phyloP scores from a whole-genome alignment of 345 rosid species.

The Brassica rapa region DNA sequence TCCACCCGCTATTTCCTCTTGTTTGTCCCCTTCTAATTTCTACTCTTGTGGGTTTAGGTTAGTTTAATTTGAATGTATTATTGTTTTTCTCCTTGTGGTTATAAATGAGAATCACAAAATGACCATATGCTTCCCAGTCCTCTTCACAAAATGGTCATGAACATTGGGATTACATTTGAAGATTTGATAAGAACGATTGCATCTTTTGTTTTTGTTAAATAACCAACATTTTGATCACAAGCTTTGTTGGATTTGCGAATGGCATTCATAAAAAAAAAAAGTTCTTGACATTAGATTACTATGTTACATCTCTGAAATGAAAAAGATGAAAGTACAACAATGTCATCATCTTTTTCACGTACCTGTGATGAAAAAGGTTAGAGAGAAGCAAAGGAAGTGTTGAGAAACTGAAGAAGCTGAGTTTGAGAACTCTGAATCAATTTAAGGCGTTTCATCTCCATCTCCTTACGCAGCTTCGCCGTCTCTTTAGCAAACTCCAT shows the following conservation, averaged over 20 bases:
- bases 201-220: neutral
- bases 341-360: neutral
- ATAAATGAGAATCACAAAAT: neutral
- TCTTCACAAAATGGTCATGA: neutral
- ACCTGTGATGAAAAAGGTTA: neutral
- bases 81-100: constrained; percentile 21
- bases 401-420: constrained; percentile 57
- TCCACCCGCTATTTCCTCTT: neutral
- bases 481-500: constrained; percentile 67
- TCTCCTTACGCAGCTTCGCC: constrained; percentile 57
- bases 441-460: constrained; percentile 63
- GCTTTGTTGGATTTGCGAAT: neutral
- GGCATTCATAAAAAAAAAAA: neutral
- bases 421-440: constrained; percentile 60
- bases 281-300: neutral
- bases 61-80: constrained; percentile 33
- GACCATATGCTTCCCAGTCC: neutral
- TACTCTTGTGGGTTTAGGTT: constrained; percentile 30
- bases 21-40: constrained; percentile 16
- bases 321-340: neutral
- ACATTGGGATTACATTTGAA: neutral
- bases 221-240: neutral
- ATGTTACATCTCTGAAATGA: constrained; percentile 2
- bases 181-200: neutral
- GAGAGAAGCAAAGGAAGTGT: constrained; percentile 18